Base-by-base conservation (phyloP, 31 red algal species). In the Asparagopsis taxiformis region DNA sequence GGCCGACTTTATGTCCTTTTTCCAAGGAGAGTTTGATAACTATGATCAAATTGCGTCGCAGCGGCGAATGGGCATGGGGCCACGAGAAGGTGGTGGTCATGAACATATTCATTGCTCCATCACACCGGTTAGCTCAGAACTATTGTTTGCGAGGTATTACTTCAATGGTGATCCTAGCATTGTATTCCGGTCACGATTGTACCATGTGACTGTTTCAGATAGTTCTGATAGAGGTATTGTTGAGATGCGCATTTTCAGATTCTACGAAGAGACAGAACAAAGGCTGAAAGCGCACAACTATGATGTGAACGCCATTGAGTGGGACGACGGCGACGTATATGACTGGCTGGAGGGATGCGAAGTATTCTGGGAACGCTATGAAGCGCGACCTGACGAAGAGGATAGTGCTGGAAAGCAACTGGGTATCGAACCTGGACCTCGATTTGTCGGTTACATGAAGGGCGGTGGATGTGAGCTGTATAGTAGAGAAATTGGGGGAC, bases 31-130 rank as follows among this genome's bases (percentile, higher is more conserved):
- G 41, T 96, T 96, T 80, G 93, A 96, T 56, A 96, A 96, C 73
- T 85, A 80, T 49, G 62, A 85, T 13, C 93, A 96, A 61, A 65
- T 91, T 16, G 29, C 62, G 2, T 52, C 55, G 46, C 80, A 96
- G 38, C 52, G 86, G 8, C 26, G 26, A 15, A 31, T 53, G 6
- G 88, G 75, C 25, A 24, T 96, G 1, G 72, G 31, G 24, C 85
- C 85, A 1, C 38, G 93, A 33, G 93, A 96, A 62, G 86, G 93
- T 23, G 93, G 93, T 35, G 93, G 93, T 2, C 93, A 96, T 71
- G 93, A 96, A 61, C 93, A 96, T 65, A 96, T 96, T 36, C 93
- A 96, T 68, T 96, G 93, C 60, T 58, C 37, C 28, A 62, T 96
- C 41, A 41, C 25, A 1, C 72, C 56, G 41, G 39, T 96, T 15